Evolutionary conservation across 495 filamentous ascomycete species (phyloP).

Genomic region (Lepidopterella palustris): DNA sequence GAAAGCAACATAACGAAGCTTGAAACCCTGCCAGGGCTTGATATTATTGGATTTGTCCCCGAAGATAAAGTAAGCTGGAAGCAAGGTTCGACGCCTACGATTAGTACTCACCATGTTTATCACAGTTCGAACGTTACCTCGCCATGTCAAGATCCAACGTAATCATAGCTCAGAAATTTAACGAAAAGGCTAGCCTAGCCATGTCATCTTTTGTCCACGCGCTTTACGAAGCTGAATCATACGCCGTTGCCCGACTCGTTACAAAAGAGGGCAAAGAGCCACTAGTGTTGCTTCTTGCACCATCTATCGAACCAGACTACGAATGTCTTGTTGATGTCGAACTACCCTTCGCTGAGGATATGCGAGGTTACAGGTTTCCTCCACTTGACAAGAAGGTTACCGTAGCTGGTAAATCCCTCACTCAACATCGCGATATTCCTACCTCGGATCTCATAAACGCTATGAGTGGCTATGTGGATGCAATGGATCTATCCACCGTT

Average conservation of each 20-base stretch:
- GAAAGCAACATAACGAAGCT: constrained; percentile 77
- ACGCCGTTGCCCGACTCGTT: constrained; percentile 82
- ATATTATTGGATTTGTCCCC: constrained; percentile 80
- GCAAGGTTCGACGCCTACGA: neutral
- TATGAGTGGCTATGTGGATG: constrained; percentile 88
- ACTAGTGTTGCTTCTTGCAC: constrained; percentile 73
- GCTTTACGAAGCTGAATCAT: constrained; percentile 76
- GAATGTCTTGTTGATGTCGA: constrained; percentile 89
- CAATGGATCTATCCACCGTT: constrained; percentile 75
- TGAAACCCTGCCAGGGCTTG: constrained; percentile 65
- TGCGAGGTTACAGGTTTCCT: constrained; percentile 82
- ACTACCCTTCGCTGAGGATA: constrained; percentile 90
- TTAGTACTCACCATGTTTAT: constrained; percentile 16
- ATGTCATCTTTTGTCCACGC: constrained; percentile 87
- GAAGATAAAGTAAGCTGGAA: constrained; percentile 54
- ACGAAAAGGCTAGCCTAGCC: constrained; percentile 70
- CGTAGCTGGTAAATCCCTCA: constrained; percentile 75
- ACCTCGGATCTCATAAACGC: constrained; percentile 62
- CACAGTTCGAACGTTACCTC: constrained; percentile 75
- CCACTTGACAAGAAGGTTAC: constrained; percentile 84
- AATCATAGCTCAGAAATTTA: constrained; percentile 64
- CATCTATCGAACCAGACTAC: constrained; percentile 69
- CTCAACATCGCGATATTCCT: constrained; percentile 82
- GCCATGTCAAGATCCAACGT: constrained; percentile 72
- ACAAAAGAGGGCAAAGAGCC: constrained; percentile 72